Evolutionary conservation across 2,329 filamentous ascomycete genomes (phyloP).

Genomic region (Podosphaera xanthii): DNA sequence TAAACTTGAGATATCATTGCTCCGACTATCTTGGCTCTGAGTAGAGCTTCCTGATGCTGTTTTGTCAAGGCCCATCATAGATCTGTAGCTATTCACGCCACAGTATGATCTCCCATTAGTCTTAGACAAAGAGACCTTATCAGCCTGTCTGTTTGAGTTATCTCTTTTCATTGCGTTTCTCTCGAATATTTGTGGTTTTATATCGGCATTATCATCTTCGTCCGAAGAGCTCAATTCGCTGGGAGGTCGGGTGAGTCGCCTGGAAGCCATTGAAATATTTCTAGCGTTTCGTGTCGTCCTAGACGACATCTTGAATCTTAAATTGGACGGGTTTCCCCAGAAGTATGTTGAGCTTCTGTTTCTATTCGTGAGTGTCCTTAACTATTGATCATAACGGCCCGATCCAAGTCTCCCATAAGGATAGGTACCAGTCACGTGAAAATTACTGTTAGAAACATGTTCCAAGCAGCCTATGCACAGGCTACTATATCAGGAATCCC

Average conservation of each 20-base stretch:
- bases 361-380: no score
- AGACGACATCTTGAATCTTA: no score
- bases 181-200: background rate
- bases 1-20: no score
- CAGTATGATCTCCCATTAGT: background rate
- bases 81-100: background rate
- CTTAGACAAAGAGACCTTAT: background rate
- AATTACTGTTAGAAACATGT: no score
- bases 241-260: background rate
- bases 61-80: background rate
- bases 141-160: background rate
- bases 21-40: background rate
- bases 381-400: no score
- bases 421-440: no score
- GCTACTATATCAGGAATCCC: no score
- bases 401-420: no score
- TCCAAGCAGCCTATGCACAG: no score
- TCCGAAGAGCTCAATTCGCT: background rate
- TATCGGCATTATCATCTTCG: background rate
- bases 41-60: background rate
- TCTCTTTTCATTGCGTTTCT: background rate
- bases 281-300: no score
- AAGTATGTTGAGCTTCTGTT: background rate
- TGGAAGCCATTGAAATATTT: no score
- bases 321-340: background rate